Base-by-base conservation (phyloP, 495 filamentous ascomycete species). In the Clavariopsis aquatica region DNA sequence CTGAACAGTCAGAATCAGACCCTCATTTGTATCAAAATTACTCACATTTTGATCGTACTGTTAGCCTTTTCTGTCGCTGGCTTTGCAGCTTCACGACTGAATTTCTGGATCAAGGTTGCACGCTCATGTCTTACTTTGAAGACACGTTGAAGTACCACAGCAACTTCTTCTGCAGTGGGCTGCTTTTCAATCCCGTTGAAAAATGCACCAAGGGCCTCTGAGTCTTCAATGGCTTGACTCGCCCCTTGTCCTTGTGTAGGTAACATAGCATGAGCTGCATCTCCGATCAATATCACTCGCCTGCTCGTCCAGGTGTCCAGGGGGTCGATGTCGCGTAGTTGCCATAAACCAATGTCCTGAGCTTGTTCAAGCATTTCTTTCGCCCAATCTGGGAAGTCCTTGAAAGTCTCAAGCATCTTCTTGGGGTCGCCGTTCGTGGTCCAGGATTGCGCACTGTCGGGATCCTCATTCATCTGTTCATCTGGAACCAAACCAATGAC, bases 261-360 rank as follows among this genome's bases (percentile, higher is more conserved):
- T 7, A 53, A 52, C 49, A 74, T 53, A 4, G 72, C 72, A 68
- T 74, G 71, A 15, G 72, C 71, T n/a, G 72, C 71, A 64, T 74
- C 72, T 3, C 72, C 72, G 10, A 74, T 57, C 26, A 74, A 36
- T 4, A 74, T 45, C 17, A 68, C 17, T 10, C 67, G 64, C 26
- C 62, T 41, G 22, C 38, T 1, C 20, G 36, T 71, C 80, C 79
- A 84, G 13, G 68, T 77, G 6, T 78, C 76, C 36, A 85, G 75
- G 22, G 76, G 72, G 34, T 75, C 67, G 49, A 87, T 80, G 71
- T 85, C 57, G n/a, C 51, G 31, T 27, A 70, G 38, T 45, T 66
- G 61, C 63, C 63, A 70, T 7, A 62, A 43, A 5, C 52, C 66
- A 34, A 69, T 24, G 51, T 55, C 49, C 17, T 52, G 12, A 2